These are phyloP conservation scores for Sphaerostilbella broomeana DNA, from an alignment of 2,329 filamentous ascomycete genomes.

Conservation along the genomic window DNA sequence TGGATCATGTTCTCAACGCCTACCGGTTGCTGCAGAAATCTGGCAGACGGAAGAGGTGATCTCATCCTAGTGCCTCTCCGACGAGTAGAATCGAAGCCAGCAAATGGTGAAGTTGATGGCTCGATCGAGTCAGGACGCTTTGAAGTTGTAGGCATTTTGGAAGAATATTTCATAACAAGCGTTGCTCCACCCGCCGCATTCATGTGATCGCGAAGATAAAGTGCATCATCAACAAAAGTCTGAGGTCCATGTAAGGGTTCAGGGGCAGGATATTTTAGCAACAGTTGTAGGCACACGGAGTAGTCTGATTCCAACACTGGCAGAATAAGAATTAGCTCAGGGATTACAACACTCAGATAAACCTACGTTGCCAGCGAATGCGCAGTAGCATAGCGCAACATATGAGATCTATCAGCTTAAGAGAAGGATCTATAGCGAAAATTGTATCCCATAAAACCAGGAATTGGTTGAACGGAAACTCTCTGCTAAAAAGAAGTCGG, in stretches of 20 bases:
- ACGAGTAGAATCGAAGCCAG: constrained; percentile 30
- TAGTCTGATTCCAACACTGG: constrained; percentile 81
- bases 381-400: constrained; percentile 90
- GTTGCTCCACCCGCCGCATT: constrained; percentile 54
- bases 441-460: constrained; percentile 85
- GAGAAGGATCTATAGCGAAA: constrained; percentile 74
- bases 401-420: constrained; percentile 81
- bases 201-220: constrained; percentile 64
- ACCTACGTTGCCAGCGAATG: constrained; percentile 80
- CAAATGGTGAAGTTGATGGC: constrained; percentile 30
- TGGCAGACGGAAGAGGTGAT: constrained; percentile 42
- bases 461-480: constrained; percentile 83
- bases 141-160: constrained; percentile 38
- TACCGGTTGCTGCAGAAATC: constrained; percentile 50
- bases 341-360: neutral
- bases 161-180: constrained; percentile 66
- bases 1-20: constrained; percentile 66
- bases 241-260: constrained; percentile 57
- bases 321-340: neutral
- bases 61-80: constrained; percentile 35
- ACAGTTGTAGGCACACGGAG: constrained; percentile 70
- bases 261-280: constrained; percentile 77
- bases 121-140: constrained; percentile 7
- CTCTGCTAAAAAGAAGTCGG: constrained; percentile 82
- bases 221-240: constrained; percentile 78